Evolutionary conservation across 202 grass and related monocot genomes (phyloP).

Genomic region (Brachypodium distachyon): DNA sequence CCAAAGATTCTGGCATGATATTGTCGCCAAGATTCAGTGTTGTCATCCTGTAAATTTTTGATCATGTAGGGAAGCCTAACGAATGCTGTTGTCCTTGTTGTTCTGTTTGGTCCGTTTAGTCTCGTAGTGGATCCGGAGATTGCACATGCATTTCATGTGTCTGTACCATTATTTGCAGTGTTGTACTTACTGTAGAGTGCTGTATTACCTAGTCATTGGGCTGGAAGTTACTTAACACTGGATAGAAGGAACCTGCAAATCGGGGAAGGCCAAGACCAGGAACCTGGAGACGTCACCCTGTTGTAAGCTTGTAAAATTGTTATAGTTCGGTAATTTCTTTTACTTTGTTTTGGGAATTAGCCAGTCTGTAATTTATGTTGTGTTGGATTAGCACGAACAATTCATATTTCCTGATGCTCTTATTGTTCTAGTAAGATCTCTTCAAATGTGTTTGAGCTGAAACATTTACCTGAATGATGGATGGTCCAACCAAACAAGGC

Average conservation of each 20-base stretch:
- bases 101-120: constrained; percentile 14
- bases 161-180: constrained; percentile 39
- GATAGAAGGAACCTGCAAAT: constrained; percentile 35
- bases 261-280: constrained; percentile 31
- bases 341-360: not conserved
- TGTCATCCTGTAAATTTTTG: constrained; percentile 44
- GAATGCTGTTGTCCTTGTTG: not conserved
- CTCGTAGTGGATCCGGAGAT: constrained; percentile 19
- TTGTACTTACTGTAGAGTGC: constrained; percentile 44
- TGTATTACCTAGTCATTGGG: constrained; percentile 24
- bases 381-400: constrained; percentile 20
- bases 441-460: not conserved
- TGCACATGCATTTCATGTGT: constrained; percentile 20
- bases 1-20: constrained; percentile 29
- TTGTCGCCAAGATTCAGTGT: constrained; percentile 1
- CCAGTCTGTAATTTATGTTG: constrained; percentile 15
- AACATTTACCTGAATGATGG: not conserved
- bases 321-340: not conserved
- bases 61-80: constrained; percentile 38
- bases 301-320: constrained; percentile 47
- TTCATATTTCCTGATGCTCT: not conserved
- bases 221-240: constrained; percentile 44
- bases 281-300: constrained; percentile 38
- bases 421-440: not conserved
- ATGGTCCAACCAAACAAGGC: not conserved